These are phyloP conservation scores for Sclerotinia borealis DNA, from an alignment of 2,329 filamentous ascomycete genomes.

Conservation along the genomic window DNA sequence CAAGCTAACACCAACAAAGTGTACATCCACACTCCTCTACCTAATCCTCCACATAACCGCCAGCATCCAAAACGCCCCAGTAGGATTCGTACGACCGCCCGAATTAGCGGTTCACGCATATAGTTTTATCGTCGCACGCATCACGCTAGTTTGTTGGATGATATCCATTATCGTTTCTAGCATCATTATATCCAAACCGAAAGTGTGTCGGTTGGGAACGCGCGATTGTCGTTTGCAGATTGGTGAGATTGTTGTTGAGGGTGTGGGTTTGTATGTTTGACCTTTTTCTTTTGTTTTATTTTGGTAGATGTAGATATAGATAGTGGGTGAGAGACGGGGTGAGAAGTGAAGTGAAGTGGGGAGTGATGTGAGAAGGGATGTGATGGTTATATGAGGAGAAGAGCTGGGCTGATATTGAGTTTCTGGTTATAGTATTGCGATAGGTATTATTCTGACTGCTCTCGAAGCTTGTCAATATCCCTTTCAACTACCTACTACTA, in stretches of 20 bases:
- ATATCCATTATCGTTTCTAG: slow-evolving; percentile 18
- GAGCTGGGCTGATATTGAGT: background rate
- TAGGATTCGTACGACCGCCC: slow-evolving; percentile 20
- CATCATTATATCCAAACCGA: slow-evolving; percentile 19
- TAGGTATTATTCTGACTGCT: slow-evolving; percentile 23
- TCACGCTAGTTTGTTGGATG: slow-evolving; percentile 22
- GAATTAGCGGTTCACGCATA: slow-evolving; percentile 20
- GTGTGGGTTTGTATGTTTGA: slow-evolving; percentile 21
- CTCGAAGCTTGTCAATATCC: slow-evolving; percentile 26
- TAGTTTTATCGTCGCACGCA: slow-evolving; percentile 25
- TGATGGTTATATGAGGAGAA: background rate
- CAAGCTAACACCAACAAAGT: slow-evolving; percentile 11
- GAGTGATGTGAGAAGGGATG: no score
- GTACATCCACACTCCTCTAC: slow-evolving; percentile 20
- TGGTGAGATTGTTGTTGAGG: slow-evolving; percentile 19
- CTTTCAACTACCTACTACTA: slow-evolving; percentile 17
- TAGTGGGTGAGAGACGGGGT: no score
- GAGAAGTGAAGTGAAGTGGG: no score
- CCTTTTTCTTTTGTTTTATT: no score
- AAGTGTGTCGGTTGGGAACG: slow-evolving; percentile 13
- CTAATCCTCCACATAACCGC: slow-evolving; percentile 21
- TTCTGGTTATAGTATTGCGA: slow-evolving; percentile 17
- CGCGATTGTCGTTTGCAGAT: slow-evolving; percentile 18
- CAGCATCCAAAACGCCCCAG: slow-evolving; percentile 19
- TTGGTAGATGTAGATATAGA: no score